phyloP scores from a whole-genome alignment of 2,329 filamentous ascomycete genomes.

The Talaromyces sp. region DNA sequence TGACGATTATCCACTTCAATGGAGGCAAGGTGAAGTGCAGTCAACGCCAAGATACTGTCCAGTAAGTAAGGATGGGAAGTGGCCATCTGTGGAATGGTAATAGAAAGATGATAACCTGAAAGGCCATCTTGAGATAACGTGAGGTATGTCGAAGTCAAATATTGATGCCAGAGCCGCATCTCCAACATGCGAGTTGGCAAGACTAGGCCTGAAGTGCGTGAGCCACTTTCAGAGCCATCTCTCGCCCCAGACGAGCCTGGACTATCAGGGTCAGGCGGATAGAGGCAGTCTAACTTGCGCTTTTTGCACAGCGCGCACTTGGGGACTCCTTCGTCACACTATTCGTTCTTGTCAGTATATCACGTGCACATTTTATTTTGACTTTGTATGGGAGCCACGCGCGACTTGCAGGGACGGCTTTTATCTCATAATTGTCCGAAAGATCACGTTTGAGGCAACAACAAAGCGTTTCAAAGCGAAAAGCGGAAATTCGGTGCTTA shows the following conservation, averaged over 20 bases:
- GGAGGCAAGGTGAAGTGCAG: constrained; percentile 48
- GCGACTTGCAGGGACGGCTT: too few relatives aligned
- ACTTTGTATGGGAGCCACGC: too few relatives aligned
- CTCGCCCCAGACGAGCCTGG: constrained; percentile 24
- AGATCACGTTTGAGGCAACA: neutral
- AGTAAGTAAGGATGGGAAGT: constrained; percentile 50
- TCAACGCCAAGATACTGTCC: constrained; percentile 47
- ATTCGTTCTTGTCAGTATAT: neutral
- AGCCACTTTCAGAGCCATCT: constrained; percentile 20
- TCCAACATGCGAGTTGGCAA: constrained; percentile 34
- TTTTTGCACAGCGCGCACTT: constrained; percentile 41
- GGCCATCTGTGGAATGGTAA: constrained; percentile 39
- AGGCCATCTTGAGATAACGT: constrained; percentile 35
- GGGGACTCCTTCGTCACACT: constrained; percentile 44
- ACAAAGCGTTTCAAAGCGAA: neutral
- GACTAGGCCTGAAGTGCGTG: constrained; percentile 12
- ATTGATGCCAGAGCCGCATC: constrained; percentile 43
- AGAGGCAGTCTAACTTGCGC: constrained; percentile 41
- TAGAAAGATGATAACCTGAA: constrained; percentile 37
- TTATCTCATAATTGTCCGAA: too few relatives aligned
- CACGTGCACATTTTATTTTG: neutral
- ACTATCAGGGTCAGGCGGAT: constrained; percentile 33
- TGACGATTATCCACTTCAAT: constrained; percentile 36
- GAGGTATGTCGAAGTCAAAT: constrained; percentile 38
- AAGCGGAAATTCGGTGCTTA: neutral